Evolutionary conservation across 192 early-diverging fungal species (phyloP), one percentile per base, ranked within the genome.

Genomic region (Coemansia sp.): DNA sequence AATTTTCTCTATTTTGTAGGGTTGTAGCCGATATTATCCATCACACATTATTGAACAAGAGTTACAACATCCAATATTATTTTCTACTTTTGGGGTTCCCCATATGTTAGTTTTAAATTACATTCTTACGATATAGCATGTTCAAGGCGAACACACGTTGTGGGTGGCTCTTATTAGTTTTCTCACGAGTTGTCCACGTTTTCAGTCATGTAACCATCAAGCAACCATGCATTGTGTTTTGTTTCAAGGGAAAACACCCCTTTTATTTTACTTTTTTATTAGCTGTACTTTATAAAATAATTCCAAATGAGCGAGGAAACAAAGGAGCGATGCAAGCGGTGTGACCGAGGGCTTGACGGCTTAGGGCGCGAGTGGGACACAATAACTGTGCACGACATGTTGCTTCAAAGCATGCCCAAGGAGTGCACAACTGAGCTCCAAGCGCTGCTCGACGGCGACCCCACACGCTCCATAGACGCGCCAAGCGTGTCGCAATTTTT

Each of bases 401-500:
- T 79, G 24, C 27, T 73, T 14, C 60, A 66, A 19, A 70, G 67
- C 9, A 19, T 79, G 10, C 76, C 76, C 24, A 51, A 49, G 2
- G 71, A 70, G 47, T 32, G 65, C 32, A 32, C 29, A 32, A 32
- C 29, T 32, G 24, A 51, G 66, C 60, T 49, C 23, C 39, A 64
- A 73, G 51, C 70, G 68, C 7, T 57, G 48, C 12, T 17, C 49
- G 7, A 22, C 60, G 25, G 27, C 67, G 38, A 22, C 24, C 17
- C 38, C 48, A 21, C 0, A 21, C 3, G 27, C 5, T 14, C 21
- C 0, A 43, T 29, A 12, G 57, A 62, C 7, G 4, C 62, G 1
- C 17, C 43, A 5, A 69, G 74, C 19, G 14, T 74, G 15, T 74
- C 77, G 12, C 64, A 69, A 37, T 62, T 74, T 24, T 58, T 80